These are phyloP conservation scores for Vicia sativa DNA, from an alignment of 306 rosid species.

Conservation along the genomic window DNA sequence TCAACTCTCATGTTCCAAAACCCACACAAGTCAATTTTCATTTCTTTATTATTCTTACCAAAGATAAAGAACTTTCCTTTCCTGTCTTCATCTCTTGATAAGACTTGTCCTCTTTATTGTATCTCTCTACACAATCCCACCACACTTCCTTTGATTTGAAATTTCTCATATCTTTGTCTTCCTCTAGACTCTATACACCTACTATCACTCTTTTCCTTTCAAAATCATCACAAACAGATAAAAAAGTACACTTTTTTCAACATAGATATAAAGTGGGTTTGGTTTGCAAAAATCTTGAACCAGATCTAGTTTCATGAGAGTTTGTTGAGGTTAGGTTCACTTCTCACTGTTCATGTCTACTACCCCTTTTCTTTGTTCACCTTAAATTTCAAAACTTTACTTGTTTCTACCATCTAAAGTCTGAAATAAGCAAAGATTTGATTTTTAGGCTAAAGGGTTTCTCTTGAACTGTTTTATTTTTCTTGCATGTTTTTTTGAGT, in stretches of 20 bases:
- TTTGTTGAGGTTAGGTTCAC: slow-evolving; percentile 46
- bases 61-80: slow-evolving; percentile 54
- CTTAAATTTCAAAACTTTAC: slow-evolving; percentile 46
- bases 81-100: slow-evolving; percentile 37
- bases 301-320: slow-evolving; percentile 45
- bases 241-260: background rate
- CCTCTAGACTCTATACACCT: slow-evolving; percentile 46
- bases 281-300: slow-evolving; percentile 33
- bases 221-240: slow-evolving; percentile 11
- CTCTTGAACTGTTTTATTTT: background rate
- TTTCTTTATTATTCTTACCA: slow-evolving; percentile 32
- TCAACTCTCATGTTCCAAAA: background rate
- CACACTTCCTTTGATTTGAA: slow-evolving; percentile 46
- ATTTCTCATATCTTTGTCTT: slow-evolving; percentile 40
- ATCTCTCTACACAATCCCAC: slow-evolving; percentile 29
- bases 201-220: slow-evolving; percentile 37
- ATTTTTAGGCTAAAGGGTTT: slow-evolving; percentile 33
- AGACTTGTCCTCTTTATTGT: slow-evolving; percentile 12
- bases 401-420: slow-evolving; percentile 33
- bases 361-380: slow-evolving; percentile 34
- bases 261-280: background rate
- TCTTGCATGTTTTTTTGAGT: slow-evolving; percentile 37
- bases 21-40: slow-evolving; percentile 51
- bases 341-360: slow-evolving; percentile 33
- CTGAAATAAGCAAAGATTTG: slow-evolving; percentile 31